Evolutionary conservation across 495 filamentous ascomycete genomes (phyloP).

Genomic region (Lasiosphaeris hirsuta): DNA sequence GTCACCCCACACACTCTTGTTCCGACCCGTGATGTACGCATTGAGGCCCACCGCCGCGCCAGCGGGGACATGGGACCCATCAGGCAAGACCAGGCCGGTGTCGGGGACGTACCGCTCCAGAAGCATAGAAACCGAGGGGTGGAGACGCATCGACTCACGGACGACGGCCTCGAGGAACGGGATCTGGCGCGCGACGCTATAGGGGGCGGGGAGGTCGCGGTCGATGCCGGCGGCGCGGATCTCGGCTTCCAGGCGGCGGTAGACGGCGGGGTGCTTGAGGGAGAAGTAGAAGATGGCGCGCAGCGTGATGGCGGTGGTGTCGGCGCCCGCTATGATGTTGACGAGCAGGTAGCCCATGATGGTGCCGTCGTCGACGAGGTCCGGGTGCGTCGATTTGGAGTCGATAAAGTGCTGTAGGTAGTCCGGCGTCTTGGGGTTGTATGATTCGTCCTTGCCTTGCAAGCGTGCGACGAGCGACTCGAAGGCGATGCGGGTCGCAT

Average conservation of each 20-base stretch:
- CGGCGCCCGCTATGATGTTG: constrained; percentile 44
- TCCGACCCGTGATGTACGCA: constrained; percentile 32
- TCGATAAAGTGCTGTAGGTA: constrained; percentile 29
- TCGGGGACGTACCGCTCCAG: constrained; percentile 56
- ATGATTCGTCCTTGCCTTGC: constrained; percentile 16
- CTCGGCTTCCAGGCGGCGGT: constrained; percentile 26
- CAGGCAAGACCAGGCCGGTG: constrained; percentile 50
- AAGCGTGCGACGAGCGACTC: constrained; percentile 12
- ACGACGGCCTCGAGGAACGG: constrained; percentile 63
- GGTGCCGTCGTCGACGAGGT: constrained; percentile 17
- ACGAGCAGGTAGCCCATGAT: constrained; percentile 21
- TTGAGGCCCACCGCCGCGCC: constrained; percentile 36
- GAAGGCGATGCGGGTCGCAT: constrained; percentile 13
- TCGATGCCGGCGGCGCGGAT: constrained; percentile 8
- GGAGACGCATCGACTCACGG: constrained; percentile 60
- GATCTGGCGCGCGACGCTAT: constrained; percentile 27
- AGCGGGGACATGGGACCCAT: constrained; percentile 49
- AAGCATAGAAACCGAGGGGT: constrained; percentile 51
- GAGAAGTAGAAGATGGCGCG: constrained; percentile 30
- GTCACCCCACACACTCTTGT: constrained; percentile 44
- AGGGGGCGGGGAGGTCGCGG: constrained; percentile 12
- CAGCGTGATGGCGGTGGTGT: constrained; percentile 40
- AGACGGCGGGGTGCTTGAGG: constrained; percentile 27
- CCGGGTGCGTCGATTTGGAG: constrained; percentile 22
- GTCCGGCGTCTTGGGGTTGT: constrained; percentile 20